Percentiles rank a stretch among this genome's conserved stretches.
These are phyloP conservation scores for Panicum miliaceum DNA, from an alignment of 176 grass and related monocot species.

Conservation along the genomic window DNA sequence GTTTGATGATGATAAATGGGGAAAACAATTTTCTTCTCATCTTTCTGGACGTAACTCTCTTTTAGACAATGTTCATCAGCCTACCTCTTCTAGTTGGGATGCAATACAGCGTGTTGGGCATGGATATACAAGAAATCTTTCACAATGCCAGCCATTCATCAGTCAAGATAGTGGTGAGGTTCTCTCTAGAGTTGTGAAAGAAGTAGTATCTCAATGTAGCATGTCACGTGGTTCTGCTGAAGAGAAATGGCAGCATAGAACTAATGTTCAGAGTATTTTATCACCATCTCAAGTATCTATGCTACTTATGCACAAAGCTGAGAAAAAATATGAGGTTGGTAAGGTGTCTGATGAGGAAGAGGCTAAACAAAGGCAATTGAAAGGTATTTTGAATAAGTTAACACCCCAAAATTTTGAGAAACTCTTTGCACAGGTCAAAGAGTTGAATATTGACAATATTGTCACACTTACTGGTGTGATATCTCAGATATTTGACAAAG, in stretches of 20 bases:
- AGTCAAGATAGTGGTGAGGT: slow-evolving; percentile 63
- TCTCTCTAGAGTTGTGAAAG: slow-evolving; percentile 60
- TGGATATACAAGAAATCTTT: slow-evolving; percentile 50
- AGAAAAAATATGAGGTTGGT: slow-evolving; percentile 81
- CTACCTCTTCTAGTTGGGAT: slow-evolving; percentile 45
- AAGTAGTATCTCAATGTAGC: slow-evolving; percentile 46
- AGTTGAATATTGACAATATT: slow-evolving; percentile 71
- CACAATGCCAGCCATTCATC: slow-evolving; percentile 47
- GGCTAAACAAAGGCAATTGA: slow-evolving; percentile 80
- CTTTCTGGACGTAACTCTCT: slow-evolving; percentile 49
- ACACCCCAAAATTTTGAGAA: slow-evolving; percentile 94
- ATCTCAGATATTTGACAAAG: slow-evolving; percentile 95
- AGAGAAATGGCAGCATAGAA: slow-evolving; percentile 68
- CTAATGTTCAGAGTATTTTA: slow-evolving; percentile 43
- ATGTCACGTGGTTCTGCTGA: slow-evolving; percentile 52
- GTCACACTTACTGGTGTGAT: slow-evolving; percentile 72
- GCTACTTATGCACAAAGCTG: slow-evolving; percentile 76
- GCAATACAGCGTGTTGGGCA: slow-evolving; percentile 50
- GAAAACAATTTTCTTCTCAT: slow-evolving; percentile 49
- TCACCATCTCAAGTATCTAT: slow-evolving; percentile 57
- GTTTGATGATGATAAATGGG: slow-evolving; percentile 63
- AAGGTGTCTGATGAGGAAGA: slow-evolving; percentile 73
- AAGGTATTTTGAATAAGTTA: slow-evolving; percentile 84
- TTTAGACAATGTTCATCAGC: slow-evolving; percentile 34
- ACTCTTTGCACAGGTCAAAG: slow-evolving; percentile 73